phyloP scores from a whole-genome alignment of 306 rosid genomes.

The Cucurbita maxima region DNA sequence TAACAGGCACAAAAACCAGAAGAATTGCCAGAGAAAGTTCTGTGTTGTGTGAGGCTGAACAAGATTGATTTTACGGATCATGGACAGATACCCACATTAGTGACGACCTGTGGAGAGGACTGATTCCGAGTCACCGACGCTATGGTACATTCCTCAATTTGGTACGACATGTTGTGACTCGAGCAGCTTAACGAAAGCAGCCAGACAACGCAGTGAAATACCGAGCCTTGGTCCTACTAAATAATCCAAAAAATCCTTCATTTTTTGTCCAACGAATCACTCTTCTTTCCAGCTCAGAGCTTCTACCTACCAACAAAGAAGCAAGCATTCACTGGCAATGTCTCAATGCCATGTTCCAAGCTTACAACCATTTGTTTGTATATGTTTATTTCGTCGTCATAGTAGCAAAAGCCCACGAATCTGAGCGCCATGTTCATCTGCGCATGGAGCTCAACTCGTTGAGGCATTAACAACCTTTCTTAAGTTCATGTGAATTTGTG shows the following conservation, averaged over 20 bases:
- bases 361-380: background rate
- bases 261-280: background rate
- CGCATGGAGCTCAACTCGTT: background rate
- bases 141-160: background rate
- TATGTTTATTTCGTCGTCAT: background rate
- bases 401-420: background rate
- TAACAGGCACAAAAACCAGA: conserved; percentile 83
- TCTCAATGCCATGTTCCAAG: background rate
- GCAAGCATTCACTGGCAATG: conserved; percentile 2
- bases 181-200: background rate
- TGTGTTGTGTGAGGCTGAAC: conserved; percentile 70
- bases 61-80: conserved; percentile 63
- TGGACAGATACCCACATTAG: conserved; percentile 80
- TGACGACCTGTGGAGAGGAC: conserved; percentile 27
- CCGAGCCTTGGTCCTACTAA: background rate
- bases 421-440: background rate
- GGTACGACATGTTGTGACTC: background rate
- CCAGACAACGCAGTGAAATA: background rate
- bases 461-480: background rate
- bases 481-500: too few species aligned
- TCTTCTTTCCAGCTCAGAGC: background rate
- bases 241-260: background rate
- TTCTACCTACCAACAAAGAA: background rate
- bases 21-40: conserved; percentile 77
- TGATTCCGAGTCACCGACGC: background rate